Percentiles rank a stretch among this genome's conserved stretches.
Evolutionary conservation across 2,329 filamentous ascomycete species (phyloP).

Genomic region (Blastomyces percursus): DNA sequence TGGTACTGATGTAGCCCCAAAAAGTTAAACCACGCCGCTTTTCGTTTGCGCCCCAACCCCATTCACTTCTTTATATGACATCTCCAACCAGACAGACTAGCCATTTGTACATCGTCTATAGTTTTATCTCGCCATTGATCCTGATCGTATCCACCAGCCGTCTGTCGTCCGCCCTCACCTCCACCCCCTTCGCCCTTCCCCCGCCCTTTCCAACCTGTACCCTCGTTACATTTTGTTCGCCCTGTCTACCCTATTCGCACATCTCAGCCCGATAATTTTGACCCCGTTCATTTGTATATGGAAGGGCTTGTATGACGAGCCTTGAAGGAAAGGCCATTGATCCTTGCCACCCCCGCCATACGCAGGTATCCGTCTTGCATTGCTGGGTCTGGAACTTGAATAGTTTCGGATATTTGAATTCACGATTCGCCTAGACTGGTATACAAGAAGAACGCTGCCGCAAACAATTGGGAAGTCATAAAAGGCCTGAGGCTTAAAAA

Average conservation of each 20-base stretch:
- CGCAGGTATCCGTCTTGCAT: slow-evolving; percentile 2
- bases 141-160: not conserved
- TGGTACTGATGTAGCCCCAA: not conserved
- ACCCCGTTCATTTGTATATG: not conserved
- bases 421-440: slow-evolving; percentile 3
- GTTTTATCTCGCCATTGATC: not conserved
- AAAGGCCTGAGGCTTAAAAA: not conserved
- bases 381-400: not conserved
- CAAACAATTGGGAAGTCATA: not conserved
- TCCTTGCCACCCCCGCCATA: not conserved
- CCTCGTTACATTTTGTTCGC: not conserved
- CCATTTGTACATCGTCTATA: not conserved
- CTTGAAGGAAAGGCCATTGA: slow-evolving; percentile 1
- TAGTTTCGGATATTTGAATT: slow-evolving; percentile 5
- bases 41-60: not conserved
- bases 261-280: not conserved
- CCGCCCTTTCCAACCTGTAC: not conserved
- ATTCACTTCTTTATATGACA: not conserved
- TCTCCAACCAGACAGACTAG: not conserved
- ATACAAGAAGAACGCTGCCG: not conserved
- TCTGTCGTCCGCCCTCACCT: not conserved
- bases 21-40: not conserved
- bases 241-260: not conserved
- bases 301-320: not conserved
- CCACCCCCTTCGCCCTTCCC: not conserved